Conservation (phyloP, 257 asterid species). For the Jasminum sambac region DNA sequence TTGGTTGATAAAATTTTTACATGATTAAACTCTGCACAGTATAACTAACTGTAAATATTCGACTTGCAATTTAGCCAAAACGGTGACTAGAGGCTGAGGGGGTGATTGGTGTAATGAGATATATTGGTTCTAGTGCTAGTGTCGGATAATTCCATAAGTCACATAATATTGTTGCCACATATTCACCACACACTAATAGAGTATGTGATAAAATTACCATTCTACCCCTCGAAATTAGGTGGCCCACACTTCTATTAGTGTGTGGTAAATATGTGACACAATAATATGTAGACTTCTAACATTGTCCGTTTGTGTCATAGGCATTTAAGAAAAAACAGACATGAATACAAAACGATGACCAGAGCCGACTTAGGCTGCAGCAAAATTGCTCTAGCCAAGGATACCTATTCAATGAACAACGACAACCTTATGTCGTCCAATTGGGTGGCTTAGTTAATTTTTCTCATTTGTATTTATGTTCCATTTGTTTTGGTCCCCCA, state of each 20-base stretch:
- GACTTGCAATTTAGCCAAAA: not conserved
- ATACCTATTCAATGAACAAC: conserved; percentile 34
- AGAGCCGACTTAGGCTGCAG: conserved; percentile 35
- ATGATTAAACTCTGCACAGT: not conserved
- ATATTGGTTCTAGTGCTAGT: not conserved
- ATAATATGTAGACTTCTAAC: no score
- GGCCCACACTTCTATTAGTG: no score
- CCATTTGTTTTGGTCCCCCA: conserved; percentile 27
- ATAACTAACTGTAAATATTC: not conserved
- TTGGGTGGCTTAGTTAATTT: not conserved
- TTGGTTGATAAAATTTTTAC: not conserved
- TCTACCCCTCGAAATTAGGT: no score
- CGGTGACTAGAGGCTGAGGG: not conserved
- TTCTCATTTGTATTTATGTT: not conserved
- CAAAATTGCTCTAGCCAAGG: not conserved
- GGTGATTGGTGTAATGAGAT: not conserved
- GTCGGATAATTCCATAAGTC: no score
- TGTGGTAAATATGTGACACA: no score
- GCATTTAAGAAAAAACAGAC: conserved; percentile 23
- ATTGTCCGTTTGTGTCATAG: conserved; percentile 15
- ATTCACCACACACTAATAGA: no score
- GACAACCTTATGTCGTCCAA: conserved; percentile 19
- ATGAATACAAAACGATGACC: conserved; percentile 13
- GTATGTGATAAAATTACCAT: no score
- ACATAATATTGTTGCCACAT: no score